These are phyloP conservation scores for Trypanosoma theileri DNA, from an alignment of 208 protist genomes.

Conservation along the genomic window DNA sequence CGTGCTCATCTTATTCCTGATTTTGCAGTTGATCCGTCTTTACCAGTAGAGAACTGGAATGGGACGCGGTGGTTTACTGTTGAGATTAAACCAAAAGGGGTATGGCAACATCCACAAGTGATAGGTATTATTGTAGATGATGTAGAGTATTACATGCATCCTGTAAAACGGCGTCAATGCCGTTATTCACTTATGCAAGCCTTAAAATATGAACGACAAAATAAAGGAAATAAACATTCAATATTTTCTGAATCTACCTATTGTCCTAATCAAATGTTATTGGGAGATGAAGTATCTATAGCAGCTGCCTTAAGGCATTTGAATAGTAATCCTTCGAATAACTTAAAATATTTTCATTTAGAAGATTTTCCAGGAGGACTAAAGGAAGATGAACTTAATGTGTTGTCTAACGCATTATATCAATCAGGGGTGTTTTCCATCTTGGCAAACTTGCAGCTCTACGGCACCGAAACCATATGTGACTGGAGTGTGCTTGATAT, in stretches of 20 bases:
- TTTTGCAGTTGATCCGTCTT: constrained; percentile 15
- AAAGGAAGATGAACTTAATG: constrained; percentile 15
- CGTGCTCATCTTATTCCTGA: constrained; percentile 25
- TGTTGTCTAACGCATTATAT: constrained; percentile 52
- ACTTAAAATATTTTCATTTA: constrained; percentile 28
- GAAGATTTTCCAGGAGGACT: constrained; percentile 1
- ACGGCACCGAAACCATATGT: constrained; percentile 22
- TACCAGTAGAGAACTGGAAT: background rate
- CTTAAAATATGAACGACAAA: constrained; percentile 30
- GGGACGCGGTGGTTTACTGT: constrained; percentile 25
- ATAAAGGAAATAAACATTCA: background rate
- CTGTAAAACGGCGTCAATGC: constrained; percentile 51
- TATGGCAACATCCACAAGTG: constrained; percentile 55
- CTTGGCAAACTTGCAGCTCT: constrained; percentile 53
- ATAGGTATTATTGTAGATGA: constrained; percentile 55
- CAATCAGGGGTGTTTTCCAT: constrained; percentile 35
- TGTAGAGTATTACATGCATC: constrained; percentile 39
- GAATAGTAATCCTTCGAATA: constrained; percentile 36
- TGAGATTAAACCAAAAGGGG: constrained; percentile 78
- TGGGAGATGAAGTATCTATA: constrained; percentile 36
- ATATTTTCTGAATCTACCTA: constrained; percentile 22
- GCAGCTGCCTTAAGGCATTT: constrained; percentile 38
- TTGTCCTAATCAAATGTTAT: constrained; percentile 58
- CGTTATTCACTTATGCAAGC: constrained; percentile 64
- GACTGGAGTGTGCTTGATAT: constrained; percentile 50